These are phyloP conservation scores for Xylaria sp. DNA, from an alignment of 2,329 filamentous ascomycete genomes.

Conservation along the genomic window DNA sequence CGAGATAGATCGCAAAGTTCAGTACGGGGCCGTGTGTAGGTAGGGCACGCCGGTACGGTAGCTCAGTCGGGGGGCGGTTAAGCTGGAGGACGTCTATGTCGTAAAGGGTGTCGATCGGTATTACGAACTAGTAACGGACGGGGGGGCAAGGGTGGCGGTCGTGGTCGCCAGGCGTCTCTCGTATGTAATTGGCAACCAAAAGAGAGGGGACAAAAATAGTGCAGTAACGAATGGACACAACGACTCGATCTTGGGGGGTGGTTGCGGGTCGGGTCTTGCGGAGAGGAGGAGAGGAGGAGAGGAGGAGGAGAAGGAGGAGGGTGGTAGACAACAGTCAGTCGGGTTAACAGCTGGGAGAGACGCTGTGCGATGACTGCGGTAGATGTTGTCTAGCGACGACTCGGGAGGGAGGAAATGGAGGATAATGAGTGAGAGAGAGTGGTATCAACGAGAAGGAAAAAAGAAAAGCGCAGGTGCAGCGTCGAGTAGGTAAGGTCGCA, in stretches of 20 bases:
- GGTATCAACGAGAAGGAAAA: slow-evolving; percentile 31
- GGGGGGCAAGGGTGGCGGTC: slow-evolving; percentile 20
- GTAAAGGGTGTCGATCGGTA: slow-evolving; percentile 35
- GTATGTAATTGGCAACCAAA: slow-evolving; percentile 37
- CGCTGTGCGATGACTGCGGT: slow-evolving; percentile 42
- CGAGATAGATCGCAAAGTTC: slow-evolving; percentile 39
- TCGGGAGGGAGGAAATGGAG: slow-evolving; percentile 35
- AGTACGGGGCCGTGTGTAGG: slow-evolving; percentile 14
- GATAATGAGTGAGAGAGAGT: slow-evolving; percentile 22
- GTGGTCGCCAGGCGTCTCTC: slow-evolving; percentile 35
- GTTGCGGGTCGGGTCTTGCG: slow-evolving; percentile 35
- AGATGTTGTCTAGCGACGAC: slow-evolving; percentile 38
- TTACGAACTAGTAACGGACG: slow-evolving; percentile 35
- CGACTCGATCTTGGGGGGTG: slow-evolving; percentile 43
- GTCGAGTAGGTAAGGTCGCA: slow-evolving; percentile 18
- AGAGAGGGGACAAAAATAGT: slow-evolving; percentile 36
- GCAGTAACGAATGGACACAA: slow-evolving; percentile 46
- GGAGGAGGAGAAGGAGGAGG: not conserved
- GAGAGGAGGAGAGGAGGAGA: slow-evolving; percentile 28
- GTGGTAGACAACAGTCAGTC: slow-evolving; percentile 41
- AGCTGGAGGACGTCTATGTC: slow-evolving; percentile 25
- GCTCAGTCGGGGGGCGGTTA: slow-evolving; percentile 33
- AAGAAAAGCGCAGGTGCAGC: slow-evolving; percentile 36
- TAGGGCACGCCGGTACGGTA: slow-evolving; percentile 21
- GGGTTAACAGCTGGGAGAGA: slow-evolving; percentile 40